phyloP scores from a whole-genome alignment of 78 protist species.

The Dictyostelium intermedium region DNA sequence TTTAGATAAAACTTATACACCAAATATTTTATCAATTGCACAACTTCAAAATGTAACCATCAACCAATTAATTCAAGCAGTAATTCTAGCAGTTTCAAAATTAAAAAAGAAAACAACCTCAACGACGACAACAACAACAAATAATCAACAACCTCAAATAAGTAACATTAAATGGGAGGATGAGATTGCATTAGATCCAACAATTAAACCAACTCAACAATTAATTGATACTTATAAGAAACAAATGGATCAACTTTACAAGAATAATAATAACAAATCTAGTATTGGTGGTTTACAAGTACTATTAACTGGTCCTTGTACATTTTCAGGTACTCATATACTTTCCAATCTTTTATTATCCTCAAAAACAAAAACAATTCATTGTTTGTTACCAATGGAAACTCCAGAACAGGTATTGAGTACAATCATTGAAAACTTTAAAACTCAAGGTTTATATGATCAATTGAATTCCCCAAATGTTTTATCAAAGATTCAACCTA shows the following conservation, averaged over 20 bases:
- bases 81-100: neutral
- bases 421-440: neutral
- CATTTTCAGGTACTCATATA: constrained; percentile 11
- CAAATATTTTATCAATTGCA: constrained; percentile 26
- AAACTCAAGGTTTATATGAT: neutral
- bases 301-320: constrained; percentile 54
- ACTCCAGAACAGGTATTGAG: neutral
- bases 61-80: constrained; percentile 26
- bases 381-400: constrained; percentile 16
- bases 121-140: neutral
- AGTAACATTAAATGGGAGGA: neutral
- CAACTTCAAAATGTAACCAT: constrained; percentile 41
- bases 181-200: neutral
- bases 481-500: neutral
- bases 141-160: neutral
- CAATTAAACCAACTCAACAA: neutral
- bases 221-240: neutral
- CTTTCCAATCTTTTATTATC: neutral
- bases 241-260: neutral
- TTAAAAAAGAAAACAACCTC: no score
- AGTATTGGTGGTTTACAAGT: neutral
- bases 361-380: neutral
- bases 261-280: neutral
- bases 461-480: neutral
- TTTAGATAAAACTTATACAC: constrained; percentile 37